phyloP scores from a whole-genome alignment of 768 basidiomycete genomes.

The Russula griseocarnosa region DNA sequence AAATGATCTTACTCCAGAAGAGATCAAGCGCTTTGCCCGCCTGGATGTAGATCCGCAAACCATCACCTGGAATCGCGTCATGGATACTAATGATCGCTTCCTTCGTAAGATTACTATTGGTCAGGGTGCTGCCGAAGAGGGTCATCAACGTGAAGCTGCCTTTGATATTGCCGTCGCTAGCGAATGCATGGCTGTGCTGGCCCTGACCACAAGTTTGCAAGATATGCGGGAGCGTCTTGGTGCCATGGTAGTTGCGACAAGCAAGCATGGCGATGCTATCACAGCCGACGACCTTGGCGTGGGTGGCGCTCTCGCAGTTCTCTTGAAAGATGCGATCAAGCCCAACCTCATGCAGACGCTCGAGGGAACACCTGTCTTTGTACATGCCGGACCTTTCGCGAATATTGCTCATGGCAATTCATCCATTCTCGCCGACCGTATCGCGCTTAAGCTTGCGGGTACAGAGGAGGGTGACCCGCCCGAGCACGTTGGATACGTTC shows the following conservation, averaged over 20 bases:
- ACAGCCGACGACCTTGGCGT: slow-evolving; percentile 97
- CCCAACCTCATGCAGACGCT: slow-evolving; percentile 99
- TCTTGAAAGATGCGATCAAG: slow-evolving; percentile 99
- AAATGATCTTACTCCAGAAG: slow-evolving; percentile 86
- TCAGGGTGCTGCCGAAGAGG: slow-evolving; percentile 85
- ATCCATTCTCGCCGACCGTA: slow-evolving; percentile 94
- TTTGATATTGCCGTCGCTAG: slow-evolving; percentile 98
- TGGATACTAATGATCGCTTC: slow-evolving; percentile 97
- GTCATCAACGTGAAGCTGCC: slow-evolving; percentile 81
- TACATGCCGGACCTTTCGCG: slow-evolving; percentile 97
- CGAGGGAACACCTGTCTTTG: slow-evolving; percentile 97
- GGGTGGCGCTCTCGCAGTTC: slow-evolving; percentile 89
- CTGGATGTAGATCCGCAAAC: slow-evolving; percentile 87
- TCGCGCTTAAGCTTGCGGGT: slow-evolving; percentile 95
- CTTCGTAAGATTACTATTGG: slow-evolving; percentile 91
- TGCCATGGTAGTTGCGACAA: slow-evolving; percentile 94
- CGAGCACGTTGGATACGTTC: slow-evolving; percentile 85
- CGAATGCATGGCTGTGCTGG: slow-evolving; percentile 97
- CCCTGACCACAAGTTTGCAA: slow-evolving; percentile 77
- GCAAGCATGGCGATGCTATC: slow-evolving; percentile 84
- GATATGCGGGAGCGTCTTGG: slow-evolving; percentile 94
- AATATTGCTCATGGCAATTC: slow-evolving; percentile 99
- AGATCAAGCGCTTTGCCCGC: slow-evolving; percentile 84
- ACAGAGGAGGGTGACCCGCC: slow-evolving; percentile 85
- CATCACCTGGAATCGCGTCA: slow-evolving; percentile 96